Conservation (phyloP, 768 basidiomycete species). For the Phaffia tasmanica region DNA sequence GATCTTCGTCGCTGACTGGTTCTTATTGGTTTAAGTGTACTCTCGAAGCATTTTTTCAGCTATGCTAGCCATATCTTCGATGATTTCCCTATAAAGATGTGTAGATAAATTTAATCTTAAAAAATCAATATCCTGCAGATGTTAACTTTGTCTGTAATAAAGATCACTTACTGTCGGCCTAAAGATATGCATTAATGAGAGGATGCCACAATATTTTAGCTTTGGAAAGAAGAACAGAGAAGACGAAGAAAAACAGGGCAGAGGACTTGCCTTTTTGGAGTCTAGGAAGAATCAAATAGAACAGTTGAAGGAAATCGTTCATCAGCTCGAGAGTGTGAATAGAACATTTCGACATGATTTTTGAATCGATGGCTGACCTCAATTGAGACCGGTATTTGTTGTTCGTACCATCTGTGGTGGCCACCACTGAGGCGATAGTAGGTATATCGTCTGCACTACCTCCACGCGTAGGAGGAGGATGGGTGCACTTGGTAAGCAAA, state of each 20-base stretch:
- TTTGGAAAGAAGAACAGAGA: not conserved
- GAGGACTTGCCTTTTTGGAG: constrained; percentile 35
- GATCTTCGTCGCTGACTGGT: constrained; percentile 32
- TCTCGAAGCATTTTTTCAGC: constrained; percentile 33
- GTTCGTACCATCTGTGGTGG: constrained; percentile 34
- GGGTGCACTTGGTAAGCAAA: constrained; percentile 12
- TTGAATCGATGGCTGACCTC: not conserved
- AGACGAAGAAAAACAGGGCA: constrained; percentile 15
- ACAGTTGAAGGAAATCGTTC: constrained; percentile 24
- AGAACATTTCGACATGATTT: too few species aligned
- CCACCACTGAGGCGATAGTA: constrained; percentile 38
- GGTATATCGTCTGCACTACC: constrained; percentile 29
- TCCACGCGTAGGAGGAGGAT: constrained; percentile 33
- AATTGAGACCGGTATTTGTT: constrained; percentile 23
- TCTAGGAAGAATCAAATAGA: constrained; percentile 33
- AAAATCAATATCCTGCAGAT: not conserved
- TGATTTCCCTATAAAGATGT: constrained; percentile 31
- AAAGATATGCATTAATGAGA: not conserved
- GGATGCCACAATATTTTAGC: not conserved
- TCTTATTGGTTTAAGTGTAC: constrained; percentile 31
- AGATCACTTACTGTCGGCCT: not conserved
- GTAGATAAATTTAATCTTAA: too few species aligned
- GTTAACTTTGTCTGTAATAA: not conserved
- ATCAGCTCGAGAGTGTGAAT: not conserved
- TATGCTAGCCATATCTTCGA: constrained; percentile 35